Evolutionary conservation across 73 alveolate species (phyloP), one percentile per base, ranked within the genome.

Genomic region (Paramecium caudatum): DNA sequence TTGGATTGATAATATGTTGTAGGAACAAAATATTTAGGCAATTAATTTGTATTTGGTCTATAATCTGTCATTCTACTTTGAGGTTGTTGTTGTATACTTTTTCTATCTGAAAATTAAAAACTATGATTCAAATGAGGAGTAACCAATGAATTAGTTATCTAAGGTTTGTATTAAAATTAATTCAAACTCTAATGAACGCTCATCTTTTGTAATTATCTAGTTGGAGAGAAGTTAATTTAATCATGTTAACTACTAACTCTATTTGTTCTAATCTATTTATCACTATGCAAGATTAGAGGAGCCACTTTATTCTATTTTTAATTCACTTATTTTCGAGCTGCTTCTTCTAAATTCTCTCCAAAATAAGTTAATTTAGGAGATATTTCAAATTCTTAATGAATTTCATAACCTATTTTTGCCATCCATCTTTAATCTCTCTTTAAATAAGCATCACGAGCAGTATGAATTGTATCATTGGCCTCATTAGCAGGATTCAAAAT

Each of bases 401-500:
- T 25, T 23, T 55, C 41, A 33, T 12, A 65, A 0, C 94, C 94
- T 13, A 93, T 92, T 49, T 82, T 39, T 12, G 43, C 37, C 50
- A 94, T 15, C 94, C 96, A 94, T 33, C 63, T 92, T 30, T 48
- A 5, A 83, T 90, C 92, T 50, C 84, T 68, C 19, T 47, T 43
- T 46, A 82, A 63, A 21, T 93, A 91, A 27, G 94, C 82, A 5
- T 33, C 90, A 27, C 96, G 47, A 3, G 98, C 98, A 1, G 95
- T 68, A 7, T 94, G 50, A 19, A 96, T 95, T 6, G 96, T 93
- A 41, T 95, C 98, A 17, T 48, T 63, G 23, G 5, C 34, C 34
- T 65, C 83, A 17, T 95, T 96, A 25, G 74, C 90, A 6, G 97
- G 93, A 81, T 95, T 95, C 50, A 93, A 92, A 12, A 95, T 96